Evolutionary conservation across 1,284 basidiomycete genomes (phyloP).

Genomic region (Leccinum griseonigrum): DNA sequence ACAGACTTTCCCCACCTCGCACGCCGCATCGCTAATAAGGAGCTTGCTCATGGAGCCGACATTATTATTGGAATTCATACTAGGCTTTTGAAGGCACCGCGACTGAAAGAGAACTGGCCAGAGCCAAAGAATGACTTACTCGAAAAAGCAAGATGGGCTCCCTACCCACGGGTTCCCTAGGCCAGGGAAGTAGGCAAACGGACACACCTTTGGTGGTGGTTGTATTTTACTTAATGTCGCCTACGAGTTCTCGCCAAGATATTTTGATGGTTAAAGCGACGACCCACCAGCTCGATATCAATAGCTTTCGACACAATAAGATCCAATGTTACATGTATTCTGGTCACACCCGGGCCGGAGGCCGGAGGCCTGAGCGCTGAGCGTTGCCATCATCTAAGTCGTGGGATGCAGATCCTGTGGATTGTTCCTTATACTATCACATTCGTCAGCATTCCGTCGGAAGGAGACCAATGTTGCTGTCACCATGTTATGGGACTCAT

Average conservation of each 20-base stretch:
- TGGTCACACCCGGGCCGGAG: background rate
- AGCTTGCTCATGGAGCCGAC: background rate
- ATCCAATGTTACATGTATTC: background rate
- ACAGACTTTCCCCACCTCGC: background rate
- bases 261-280: too few species aligned
- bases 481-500: background rate
- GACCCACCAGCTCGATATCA: background rate
- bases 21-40: background rate
- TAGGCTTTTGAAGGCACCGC: background rate
- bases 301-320: background rate
- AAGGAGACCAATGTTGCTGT: background rate
- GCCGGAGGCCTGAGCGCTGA: background rate
- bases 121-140: background rate
- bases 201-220: background rate
- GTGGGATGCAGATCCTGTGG: background rate
- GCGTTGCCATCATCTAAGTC: background rate
- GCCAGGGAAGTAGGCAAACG: background rate
- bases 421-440: background rate
- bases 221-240: background rate
- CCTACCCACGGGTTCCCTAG: background rate
- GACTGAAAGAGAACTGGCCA: background rate
- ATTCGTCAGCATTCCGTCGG: background rate
- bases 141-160: background rate
- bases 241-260: background rate
- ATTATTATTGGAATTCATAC: background rate